A percentile compares a stretch with the other conserved stretches of the same genome.
Evolutionary conservation across 2,329 filamentous ascomycete species (phyloP).

Genomic region (Paraphoma chrysanthemicola): DNA sequence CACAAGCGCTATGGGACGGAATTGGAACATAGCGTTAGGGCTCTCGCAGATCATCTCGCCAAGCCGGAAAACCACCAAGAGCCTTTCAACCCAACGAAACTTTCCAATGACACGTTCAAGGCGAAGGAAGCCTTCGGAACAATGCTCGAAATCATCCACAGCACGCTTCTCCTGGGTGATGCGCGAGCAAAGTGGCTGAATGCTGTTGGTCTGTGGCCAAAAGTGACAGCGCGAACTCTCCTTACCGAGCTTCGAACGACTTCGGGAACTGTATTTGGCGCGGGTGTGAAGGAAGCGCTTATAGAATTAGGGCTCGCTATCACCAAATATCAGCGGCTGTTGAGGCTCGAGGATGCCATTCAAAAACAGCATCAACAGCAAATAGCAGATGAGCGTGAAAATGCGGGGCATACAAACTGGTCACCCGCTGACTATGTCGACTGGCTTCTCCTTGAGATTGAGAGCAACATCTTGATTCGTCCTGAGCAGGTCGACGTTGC

Average conservation of each 20-base stretch:
- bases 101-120: constrained; percentile 10
- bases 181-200: constrained; percentile 52
- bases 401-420: constrained; percentile 65
- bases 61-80: not conserved
- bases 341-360: constrained; percentile 51
- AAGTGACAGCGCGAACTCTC: constrained; percentile 51
- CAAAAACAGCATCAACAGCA: constrained; percentile 21
- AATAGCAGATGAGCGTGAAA: constrained; percentile 53
- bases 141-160: constrained; percentile 11
- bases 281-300: constrained; percentile 49
- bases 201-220: constrained; percentile 55
- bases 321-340: constrained; percentile 54
- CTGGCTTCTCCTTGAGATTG: constrained; percentile 72
- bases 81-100: constrained; percentile 5
- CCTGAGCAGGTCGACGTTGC: constrained; percentile 69
- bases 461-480: constrained; percentile 68
- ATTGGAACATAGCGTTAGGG: constrained; percentile 42
- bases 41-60: constrained; percentile 22
- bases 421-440: constrained; percentile 61
- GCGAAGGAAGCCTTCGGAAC: constrained; percentile 22
- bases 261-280: constrained; percentile 36
- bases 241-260: constrained; percentile 57
- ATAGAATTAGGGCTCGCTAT: constrained; percentile 54
- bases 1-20: constrained; percentile 50
- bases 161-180: constrained; percentile 22